Conservation (phyloP, 2,329 filamentous ascomycete genomes). For the Fusarium sp. region DNA sequence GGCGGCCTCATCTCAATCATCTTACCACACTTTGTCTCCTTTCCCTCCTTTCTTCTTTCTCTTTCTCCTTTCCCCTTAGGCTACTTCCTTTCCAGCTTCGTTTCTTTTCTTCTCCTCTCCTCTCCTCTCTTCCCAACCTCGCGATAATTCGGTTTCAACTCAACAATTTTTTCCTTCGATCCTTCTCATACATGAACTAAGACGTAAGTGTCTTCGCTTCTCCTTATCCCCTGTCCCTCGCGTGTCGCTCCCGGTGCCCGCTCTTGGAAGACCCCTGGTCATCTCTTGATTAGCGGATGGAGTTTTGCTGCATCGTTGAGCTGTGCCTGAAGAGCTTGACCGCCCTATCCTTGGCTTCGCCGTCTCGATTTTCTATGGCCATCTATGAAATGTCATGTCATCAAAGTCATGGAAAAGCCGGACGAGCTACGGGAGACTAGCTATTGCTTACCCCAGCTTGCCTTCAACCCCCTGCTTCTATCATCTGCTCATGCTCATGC, state of each 20-base stretch:
- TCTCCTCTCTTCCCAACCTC: slow-evolving; percentile 18
- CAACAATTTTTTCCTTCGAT: slow-evolving; percentile 23
- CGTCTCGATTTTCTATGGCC: slow-evolving; percentile 5
- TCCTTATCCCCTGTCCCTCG: slow-evolving; percentile 30
- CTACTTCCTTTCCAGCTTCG: slow-evolving; percentile 2
- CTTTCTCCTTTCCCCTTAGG: neutral
- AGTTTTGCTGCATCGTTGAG: slow-evolving; percentile 31
- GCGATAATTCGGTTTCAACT: slow-evolving; percentile 2
- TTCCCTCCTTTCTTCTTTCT: slow-evolving; percentile 7
- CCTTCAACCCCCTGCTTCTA: slow-evolving; percentile 39
- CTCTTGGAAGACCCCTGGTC: slow-evolving; percentile 28
- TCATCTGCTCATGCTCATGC: slow-evolving; percentile 26
- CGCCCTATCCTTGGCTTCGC: slow-evolving; percentile 30
- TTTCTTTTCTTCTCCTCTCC: neutral
- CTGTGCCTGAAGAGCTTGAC: slow-evolving; percentile 37
- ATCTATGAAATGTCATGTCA: slow-evolving; percentile 3
- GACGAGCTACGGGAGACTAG: slow-evolving; percentile 10
- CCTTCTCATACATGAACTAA: slow-evolving; percentile 28
- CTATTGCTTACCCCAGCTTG: slow-evolving; percentile 36
- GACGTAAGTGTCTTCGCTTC: slow-evolving; percentile 33
- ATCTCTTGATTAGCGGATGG: slow-evolving; percentile 36
- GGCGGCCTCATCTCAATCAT: slow-evolving; percentile 35
- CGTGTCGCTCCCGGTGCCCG: slow-evolving; percentile 35
- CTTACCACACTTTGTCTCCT: slow-evolving; percentile 13
- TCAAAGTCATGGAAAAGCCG: slow-evolving; percentile 14